phyloP scores from a whole-genome alignment of 2,329 filamentous ascomycete species.

The Sclerotinia sclerotiorum region DNA sequence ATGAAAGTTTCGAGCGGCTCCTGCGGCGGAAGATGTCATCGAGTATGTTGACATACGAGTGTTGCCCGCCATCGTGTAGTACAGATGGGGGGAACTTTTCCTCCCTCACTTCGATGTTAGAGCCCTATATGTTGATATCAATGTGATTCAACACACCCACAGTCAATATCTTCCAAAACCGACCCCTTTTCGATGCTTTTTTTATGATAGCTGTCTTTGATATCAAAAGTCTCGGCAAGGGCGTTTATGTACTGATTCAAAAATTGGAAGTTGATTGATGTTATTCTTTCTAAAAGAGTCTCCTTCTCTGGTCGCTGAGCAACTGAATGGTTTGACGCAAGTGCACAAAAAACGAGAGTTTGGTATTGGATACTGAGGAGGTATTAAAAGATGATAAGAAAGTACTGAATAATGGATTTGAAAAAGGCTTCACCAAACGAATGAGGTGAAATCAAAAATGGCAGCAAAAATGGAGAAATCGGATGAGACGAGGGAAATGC shows the following conservation, averaged over 20 bases:
- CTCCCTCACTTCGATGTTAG: conserved; percentile 27
- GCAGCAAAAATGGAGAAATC: conserved; percentile 14
- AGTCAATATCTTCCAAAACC: conserved; percentile 1
- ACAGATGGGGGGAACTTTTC: conserved; percentile 21
- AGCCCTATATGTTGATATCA: conserved; percentile 29
- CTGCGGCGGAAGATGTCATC: conserved; percentile 62
- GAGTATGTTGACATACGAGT: conserved; percentile 62
- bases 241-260: not conserved
- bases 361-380: not conserved
- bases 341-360: conserved; percentile 15
- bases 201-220: not conserved
- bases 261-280: not conserved
- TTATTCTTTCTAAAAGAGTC: not conserved
- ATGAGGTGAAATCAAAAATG: conserved; percentile 48
- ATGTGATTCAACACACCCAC: conserved; percentile 7
- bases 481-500: conserved; percentile 3
- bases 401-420: not conserved
- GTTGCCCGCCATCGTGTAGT: conserved; percentile 38
- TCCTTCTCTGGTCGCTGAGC: conserved; percentile 6
- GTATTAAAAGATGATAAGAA: conserved; percentile 10
- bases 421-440: conserved; percentile 47
- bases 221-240: not conserved
- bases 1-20: conserved; percentile 53
- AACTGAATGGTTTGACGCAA: conserved; percentile 17
- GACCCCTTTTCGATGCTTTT: not conserved